Evolutionary conservation across 2,329 filamentous ascomycete species (phyloP).

Genomic region (Didymosphaeria variabile): DNA sequence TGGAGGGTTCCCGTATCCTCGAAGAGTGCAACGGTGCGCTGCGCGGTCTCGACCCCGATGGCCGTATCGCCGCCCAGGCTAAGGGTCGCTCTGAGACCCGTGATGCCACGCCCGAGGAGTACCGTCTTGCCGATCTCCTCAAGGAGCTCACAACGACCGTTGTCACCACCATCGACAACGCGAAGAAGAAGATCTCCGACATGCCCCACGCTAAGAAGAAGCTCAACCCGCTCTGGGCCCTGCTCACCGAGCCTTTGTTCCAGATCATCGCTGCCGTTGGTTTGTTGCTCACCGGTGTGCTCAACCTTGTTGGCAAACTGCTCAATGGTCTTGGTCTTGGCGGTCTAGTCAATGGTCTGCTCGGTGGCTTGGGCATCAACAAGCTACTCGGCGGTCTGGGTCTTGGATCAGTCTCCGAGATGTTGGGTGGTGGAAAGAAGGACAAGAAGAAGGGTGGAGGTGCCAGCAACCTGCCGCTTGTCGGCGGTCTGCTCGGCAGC

Average conservation of each 20-base stretch:
- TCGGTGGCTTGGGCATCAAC: constrained; percentile 79
- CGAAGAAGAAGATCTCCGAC: constrained; percentile 86
- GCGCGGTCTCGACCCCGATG: constrained; percentile 87
- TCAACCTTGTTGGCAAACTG: constrained; percentile 83
- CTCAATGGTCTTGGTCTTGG: constrained; percentile 84
- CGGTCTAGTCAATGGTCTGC: constrained; percentile 78
- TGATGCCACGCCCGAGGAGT: constrained; percentile 84
- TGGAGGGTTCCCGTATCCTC: constrained; percentile 83
- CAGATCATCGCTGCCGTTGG: constrained; percentile 93
- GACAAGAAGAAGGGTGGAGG: constrained; percentile 58
- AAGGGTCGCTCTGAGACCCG: constrained; percentile 80
- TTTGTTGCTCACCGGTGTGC: constrained; percentile 80
- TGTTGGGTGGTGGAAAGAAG: constrained; percentile 64
- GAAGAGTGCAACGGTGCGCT: constrained; percentile 88
- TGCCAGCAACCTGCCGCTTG: constrained; percentile 53
- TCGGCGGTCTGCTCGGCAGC: constrained; percentile 59
- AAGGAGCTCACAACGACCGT: constrained; percentile 87
- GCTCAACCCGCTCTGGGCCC: constrained; percentile 83
- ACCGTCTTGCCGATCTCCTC: constrained; percentile 81
- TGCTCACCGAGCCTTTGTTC: constrained; percentile 85
- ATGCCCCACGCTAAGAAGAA: constrained; percentile 97
- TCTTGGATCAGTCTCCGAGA: constrained; percentile 60
- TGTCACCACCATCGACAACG: constrained; percentile 82
- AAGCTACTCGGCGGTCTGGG: constrained; percentile 80
- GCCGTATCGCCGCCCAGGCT: constrained; percentile 82